These are phyloP conservation scores for Leucocoprinus sp. DNA, from an alignment of 768 basidiomycete genomes.

Conservation along the genomic window DNA sequence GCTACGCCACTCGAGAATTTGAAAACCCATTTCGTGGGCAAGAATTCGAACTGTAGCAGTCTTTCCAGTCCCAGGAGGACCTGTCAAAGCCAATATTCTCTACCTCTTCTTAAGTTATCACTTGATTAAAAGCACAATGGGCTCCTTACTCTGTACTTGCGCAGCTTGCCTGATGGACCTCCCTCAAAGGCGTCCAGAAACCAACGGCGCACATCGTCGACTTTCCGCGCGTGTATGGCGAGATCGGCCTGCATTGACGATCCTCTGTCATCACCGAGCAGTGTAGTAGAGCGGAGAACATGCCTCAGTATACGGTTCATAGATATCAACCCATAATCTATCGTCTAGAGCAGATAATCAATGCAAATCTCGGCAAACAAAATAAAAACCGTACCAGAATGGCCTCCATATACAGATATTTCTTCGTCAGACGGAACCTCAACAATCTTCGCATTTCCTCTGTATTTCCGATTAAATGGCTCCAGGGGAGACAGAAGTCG, in stretches of 20 bases:
- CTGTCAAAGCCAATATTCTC: conserved; percentile 80
- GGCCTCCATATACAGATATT: neutral
- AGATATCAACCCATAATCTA: conserved; percentile 54
- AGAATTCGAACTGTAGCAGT: conserved; percentile 78
- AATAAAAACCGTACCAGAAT: neutral
- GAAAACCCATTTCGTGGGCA: conserved; percentile 63
- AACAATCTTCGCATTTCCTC: conserved; percentile 16
- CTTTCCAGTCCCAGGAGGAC: conserved; percentile 87
- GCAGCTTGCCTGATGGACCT: conserved; percentile 51
- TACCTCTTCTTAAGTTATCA: conserved; percentile 20
- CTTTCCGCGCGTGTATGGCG: conserved; percentile 73
- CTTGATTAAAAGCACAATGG: neutral
- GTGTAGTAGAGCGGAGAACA: conserved; percentile 5
- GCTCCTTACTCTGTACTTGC: conserved; percentile 63
- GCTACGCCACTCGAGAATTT: conserved; percentile 84
- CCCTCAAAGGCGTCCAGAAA: conserved; percentile 63
- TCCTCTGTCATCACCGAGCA: neutral
- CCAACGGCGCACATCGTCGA: conserved; percentile 73
- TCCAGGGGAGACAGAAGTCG: conserved; percentile 14
- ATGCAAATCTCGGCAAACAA: neutral
- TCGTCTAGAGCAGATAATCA: conserved; percentile 23
- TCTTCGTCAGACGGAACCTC: conserved; percentile 5
- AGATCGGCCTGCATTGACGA: conserved; percentile 46
- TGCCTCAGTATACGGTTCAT: conserved; percentile 54
- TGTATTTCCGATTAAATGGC: conserved; percentile 17